phyloP scores from a whole-genome alignment of 352 stramenopile species.

The Peronospora farinosa region DNA sequence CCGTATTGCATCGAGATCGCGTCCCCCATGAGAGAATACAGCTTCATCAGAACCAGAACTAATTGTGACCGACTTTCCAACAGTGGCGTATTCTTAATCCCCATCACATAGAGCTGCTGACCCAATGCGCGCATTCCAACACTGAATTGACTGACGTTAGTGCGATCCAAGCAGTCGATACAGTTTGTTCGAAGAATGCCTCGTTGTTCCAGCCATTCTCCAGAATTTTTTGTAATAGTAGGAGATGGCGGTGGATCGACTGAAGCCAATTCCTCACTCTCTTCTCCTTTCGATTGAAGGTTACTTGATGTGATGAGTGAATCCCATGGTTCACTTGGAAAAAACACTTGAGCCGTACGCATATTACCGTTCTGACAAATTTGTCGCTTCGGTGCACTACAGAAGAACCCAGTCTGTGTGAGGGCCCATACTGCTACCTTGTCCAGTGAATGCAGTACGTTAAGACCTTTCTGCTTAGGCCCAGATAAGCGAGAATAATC shows the following conservation, averaged over 20 bases:
- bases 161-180: slow-evolving; percentile 92
- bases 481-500: slow-evolving; percentile 91
- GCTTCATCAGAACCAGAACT: slow-evolving; percentile 94
- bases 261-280: slow-evolving; percentile 9
- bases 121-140: slow-evolving; percentile 89
- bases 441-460: slow-evolving; percentile 90
- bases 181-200: slow-evolving; percentile 99
- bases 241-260: slow-evolving; percentile 37
- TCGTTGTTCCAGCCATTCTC: slow-evolving; percentile 92
- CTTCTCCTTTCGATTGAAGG: slow-evolving; percentile 13
- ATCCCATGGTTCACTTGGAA: slow-evolving; percentile 29
- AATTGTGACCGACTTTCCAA: slow-evolving; percentile 89
- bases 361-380: slow-evolving; percentile 60
- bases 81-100: slow-evolving; percentile 86
- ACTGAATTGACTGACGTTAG: slow-evolving; percentile 84
- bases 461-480: slow-evolving; percentile 90
- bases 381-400: slow-evolving; percentile 81
- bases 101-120: slow-evolving; percentile 96
- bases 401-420: slow-evolving; percentile 97
- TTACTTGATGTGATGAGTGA: slow-evolving; percentile 14
- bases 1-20: slow-evolving; percentile 99
- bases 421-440: slow-evolving; percentile 94
- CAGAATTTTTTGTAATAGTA: slow-evolving; percentile 73
- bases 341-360: slow-evolving; percentile 44
- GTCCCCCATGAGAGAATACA: slow-evolving; percentile 98